Conservation (phyloP, 495 filamentous ascomycete genomes). For the Talaromyces nanjingensis region DNA sequence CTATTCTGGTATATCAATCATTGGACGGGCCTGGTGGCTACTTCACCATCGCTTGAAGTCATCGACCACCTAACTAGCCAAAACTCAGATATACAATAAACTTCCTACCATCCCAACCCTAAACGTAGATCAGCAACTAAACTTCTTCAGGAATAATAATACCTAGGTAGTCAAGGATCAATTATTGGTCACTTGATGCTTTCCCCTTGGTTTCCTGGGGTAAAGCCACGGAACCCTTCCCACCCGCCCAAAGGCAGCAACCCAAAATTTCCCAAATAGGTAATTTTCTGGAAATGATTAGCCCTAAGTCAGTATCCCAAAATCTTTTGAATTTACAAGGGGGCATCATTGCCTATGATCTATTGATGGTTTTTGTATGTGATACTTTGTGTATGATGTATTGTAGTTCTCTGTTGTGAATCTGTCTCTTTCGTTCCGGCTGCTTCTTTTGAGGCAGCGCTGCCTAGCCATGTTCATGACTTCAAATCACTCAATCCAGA, state of each 20-base stretch:
- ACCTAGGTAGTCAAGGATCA: neutral
- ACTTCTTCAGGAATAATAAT: neutral
- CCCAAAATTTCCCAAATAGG: neutral
- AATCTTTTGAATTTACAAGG: neutral
- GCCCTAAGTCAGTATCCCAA: neutral
- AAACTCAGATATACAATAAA: neutral
- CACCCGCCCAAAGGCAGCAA: neutral
- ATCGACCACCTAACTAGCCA: neutral
- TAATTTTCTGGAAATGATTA: neutral
- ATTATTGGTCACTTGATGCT: neutral
- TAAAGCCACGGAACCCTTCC: neutral
- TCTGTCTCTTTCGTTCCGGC: neutral
- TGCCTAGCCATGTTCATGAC: neutral
- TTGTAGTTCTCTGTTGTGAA: neutral
- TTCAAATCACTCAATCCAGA: neutral
- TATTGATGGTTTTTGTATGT: neutral
- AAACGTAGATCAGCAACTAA: neutral
- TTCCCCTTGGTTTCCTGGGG: neutral
- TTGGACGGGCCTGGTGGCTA: no score
- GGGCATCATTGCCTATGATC: neutral
- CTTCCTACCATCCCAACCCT: neutral
- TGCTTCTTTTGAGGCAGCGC: neutral
- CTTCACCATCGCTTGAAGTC: neutral
- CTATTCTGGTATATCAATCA: no score
- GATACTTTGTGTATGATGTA: neutral